Evolutionary conservation across 2,329 filamentous ascomycete species (phyloP).

Genomic region (Ophiognomonia clavigignenti-juglandacearum): DNA sequence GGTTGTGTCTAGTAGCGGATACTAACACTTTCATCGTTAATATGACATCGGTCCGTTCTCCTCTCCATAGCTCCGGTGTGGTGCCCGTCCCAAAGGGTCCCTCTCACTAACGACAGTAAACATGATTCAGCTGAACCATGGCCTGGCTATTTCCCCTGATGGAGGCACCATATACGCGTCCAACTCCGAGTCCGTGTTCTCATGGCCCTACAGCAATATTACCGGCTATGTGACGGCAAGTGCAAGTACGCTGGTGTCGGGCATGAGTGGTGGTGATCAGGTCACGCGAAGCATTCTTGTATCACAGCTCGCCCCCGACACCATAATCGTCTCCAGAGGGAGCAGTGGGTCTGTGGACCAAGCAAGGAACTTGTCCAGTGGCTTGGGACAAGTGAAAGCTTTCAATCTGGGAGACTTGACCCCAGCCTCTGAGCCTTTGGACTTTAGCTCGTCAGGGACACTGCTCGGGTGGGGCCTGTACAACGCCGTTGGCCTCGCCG

Average conservation of each 20-base stretch:
- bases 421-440: conserved; percentile 26
- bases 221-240: conserved; percentile 35
- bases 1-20: conserved; percentile 30
- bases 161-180: conserved; percentile 47
- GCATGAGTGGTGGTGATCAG: conserved; percentile 56
- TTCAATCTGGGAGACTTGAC: conserved; percentile 27
- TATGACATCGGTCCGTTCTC: conserved; percentile 28
- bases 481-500: conserved; percentile 68
- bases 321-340: conserved; percentile 59
- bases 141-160: conserved; percentile 41
- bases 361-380: conserved; percentile 41
- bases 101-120: not conserved
- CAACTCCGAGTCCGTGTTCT: conserved; percentile 46
- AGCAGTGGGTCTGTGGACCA: conserved; percentile 51
- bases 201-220: conserved; percentile 55
- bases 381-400: conserved; percentile 57
- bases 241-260: conserved; percentile 46
- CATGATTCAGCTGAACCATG: conserved; percentile 40
- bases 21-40: conserved; percentile 23
- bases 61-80: not conserved
- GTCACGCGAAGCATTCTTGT: conserved; percentile 59
- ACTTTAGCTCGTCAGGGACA: conserved; percentile 44
- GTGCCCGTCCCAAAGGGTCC: too few species aligned
- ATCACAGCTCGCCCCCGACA: conserved; percentile 42
- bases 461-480: conserved; percentile 64